Conservation (phyloP, 371 early-diverging fungal genomes). For the Mucor sp. region DNA sequence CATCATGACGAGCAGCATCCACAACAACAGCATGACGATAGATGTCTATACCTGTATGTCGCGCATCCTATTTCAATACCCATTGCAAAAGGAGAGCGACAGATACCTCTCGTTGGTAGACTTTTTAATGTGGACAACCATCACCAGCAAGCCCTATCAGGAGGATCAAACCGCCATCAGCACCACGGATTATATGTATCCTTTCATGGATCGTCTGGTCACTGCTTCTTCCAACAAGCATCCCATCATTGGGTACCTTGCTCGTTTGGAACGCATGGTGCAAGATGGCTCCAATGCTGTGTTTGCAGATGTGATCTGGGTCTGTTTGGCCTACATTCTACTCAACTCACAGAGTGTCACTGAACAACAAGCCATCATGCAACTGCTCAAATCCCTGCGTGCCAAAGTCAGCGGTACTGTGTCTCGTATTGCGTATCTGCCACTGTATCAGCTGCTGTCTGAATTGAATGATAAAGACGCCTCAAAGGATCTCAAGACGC, state of each 20-base stretch:
- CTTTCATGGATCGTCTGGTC: constrained; percentile 11
- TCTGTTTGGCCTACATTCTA: constrained; percentile 41
- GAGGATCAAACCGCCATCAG: background rate
- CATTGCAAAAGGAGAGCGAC: background rate
- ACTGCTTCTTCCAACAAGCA: background rate
- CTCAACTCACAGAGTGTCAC: constrained; percentile 49
- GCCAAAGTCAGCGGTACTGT: constrained; percentile 3
- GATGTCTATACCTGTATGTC: background rate
- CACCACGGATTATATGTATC: background rate
- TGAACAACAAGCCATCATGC: constrained; percentile 45
- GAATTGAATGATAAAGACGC: constrained; percentile 30
- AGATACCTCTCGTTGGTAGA: constrained; percentile 10
- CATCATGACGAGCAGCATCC: background rate
- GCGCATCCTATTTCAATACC: background rate
- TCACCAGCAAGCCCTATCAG: background rate
- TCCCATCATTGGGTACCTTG: constrained; percentile 6
- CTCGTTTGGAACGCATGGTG: constrained; percentile 10
- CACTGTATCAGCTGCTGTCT: constrained; percentile 56
- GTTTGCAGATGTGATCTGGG: constrained; percentile 32
- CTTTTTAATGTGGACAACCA: constrained; percentile 1
- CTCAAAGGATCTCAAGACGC: background rate
- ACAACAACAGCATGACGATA: background rate
- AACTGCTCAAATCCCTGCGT: constrained; percentile 26
- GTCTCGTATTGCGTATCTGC: constrained; percentile 49
- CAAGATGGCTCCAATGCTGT: background rate